Percentiles rank a stretch among this genome's conserved stretches.
These are phyloP conservation scores for Polychaeton citri DNA, from an alignment of 2,329 filamentous ascomycete species.

Conservation along the genomic window DNA sequence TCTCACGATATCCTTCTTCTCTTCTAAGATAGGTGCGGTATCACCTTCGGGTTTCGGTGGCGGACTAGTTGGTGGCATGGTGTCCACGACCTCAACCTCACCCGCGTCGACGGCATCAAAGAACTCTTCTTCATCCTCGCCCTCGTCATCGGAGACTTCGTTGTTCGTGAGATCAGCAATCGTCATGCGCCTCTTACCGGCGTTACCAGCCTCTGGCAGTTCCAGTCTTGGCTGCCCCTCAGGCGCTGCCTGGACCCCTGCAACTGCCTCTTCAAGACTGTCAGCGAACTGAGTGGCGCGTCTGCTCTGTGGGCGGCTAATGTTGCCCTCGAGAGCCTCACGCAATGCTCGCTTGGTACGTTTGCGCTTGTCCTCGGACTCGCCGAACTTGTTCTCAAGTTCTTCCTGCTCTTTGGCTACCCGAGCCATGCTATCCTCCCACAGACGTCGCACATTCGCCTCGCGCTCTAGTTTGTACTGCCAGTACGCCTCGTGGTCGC, in stretches of 20 bases:
- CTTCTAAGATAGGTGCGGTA: constrained; percentile 18
- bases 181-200: constrained; percentile 45
- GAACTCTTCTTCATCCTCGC: constrained; percentile 83
- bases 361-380: constrained; percentile 81
- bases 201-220: constrained; percentile 8
- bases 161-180: constrained; percentile 56
- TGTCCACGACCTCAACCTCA: constrained; percentile 64
- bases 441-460: constrained; percentile 82
- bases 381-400: constrained; percentile 72
- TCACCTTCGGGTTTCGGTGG: constrained; percentile 15
- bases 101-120: constrained; percentile 95
- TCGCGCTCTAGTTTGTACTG: constrained; percentile 88
- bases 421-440: constrained; percentile 98
- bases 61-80: constrained; percentile 40
- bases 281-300: constrained; percentile 3
- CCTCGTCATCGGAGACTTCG: constrained; percentile 62
- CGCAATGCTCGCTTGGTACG: constrained; percentile 79
- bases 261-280: constrained; percentile 6
- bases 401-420: constrained; percentile 92
- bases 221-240: constrained; percentile 9
- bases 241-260: constrained; percentile 1
- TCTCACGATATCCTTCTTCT: constrained; percentile 14
- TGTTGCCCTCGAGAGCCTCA: constrained; percentile 56
- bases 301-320: constrained; percentile 4
- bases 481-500: constrained; percentile 92